phyloP scores from a whole-genome alignment of 352 stramenopile species.

The Peronospora belbahrii region DNA sequence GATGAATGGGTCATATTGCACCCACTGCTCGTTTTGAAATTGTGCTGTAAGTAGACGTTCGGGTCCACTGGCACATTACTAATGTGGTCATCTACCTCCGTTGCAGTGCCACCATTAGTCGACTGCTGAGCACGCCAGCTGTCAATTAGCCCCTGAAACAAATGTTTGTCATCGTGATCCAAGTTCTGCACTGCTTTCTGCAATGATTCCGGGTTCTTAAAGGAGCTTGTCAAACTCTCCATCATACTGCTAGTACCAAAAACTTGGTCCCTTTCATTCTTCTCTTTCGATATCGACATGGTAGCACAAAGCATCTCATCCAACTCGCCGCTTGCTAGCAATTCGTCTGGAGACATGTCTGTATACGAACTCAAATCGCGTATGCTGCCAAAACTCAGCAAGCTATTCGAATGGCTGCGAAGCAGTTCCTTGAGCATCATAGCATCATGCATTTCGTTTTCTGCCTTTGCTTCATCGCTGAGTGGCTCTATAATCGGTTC shows the following conservation, averaged over 20 bases:
- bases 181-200: conserved; percentile 48
- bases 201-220: conserved; percentile 48
- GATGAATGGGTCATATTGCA: conserved; percentile 38
- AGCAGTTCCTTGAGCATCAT: conserved; percentile 66
- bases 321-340: conserved; percentile 69
- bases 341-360: conserved; percentile 69
- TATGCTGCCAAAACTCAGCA: conserved; percentile 57
- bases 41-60: conserved; percentile 26
- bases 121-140: conserved; percentile 30
- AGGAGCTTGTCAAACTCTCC: conserved; percentile 45
- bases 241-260: conserved; percentile 24
- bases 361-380: conserved; percentile 48
- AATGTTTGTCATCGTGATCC: conserved; percentile 53
- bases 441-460: conserved; percentile 53
- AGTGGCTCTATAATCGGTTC: conserved; percentile 60
- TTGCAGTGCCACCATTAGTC: conserved; percentile 3
- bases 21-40: conserved; percentile 25
- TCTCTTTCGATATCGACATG: conserved; percentile 57
- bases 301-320: conserved; percentile 70
- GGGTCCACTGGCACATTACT: conserved; percentile 37
- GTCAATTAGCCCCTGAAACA: conserved; percentile 64
- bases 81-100: conserved; percentile 22
- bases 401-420: conserved; percentile 51
- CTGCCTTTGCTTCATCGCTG: conserved; percentile 45
- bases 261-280: conserved; percentile 7